phyloP scores from a whole-genome alignment of 169 alveolate genomes.

The Plasmodium vinckei region DNA sequence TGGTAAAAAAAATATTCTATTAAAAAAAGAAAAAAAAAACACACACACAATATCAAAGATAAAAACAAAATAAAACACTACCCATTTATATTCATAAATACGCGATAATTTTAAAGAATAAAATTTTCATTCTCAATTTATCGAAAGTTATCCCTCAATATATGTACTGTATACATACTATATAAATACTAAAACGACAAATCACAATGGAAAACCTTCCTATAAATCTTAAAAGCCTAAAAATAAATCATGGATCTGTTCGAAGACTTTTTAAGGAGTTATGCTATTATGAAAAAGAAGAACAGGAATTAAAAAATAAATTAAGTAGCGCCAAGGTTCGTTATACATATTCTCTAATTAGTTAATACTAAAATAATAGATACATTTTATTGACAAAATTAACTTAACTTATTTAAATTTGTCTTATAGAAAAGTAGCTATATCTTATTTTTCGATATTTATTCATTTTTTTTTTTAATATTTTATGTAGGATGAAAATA shows the following conservation, averaged over 20 bases:
- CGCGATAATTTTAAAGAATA: too few relatives aligned
- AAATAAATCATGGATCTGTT: conserved; percentile 63
- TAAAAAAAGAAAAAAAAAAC: too few relatives aligned
- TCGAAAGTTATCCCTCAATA: too few relatives aligned
- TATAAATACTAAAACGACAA: too few relatives aligned
- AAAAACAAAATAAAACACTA: too few relatives aligned
- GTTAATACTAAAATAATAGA: not conserved
- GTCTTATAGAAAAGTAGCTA: not conserved
- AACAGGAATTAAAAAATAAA: conserved; percentile 19
- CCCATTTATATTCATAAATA: too few relatives aligned
- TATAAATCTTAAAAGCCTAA: conserved; percentile 7
- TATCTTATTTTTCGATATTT: not conserved
- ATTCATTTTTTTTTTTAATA: not conserved
- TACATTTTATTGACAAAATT: too few relatives aligned
- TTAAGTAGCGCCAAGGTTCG: conserved; percentile 27
- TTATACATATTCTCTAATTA: not conserved
- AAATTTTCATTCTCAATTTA: too few relatives aligned
- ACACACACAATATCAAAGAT: too few relatives aligned
- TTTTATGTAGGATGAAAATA: conserved; percentile 12
- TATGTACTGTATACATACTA: too few relatives aligned
- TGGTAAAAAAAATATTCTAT: too few relatives aligned
- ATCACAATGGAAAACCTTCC: conserved; percentile 20
- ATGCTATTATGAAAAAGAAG: conserved; percentile 49
- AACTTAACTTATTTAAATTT: not conserved
- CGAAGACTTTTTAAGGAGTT: conserved; percentile 51